phyloP scores from a whole-genome alignment of 2,329 filamentous ascomycete genomes.

The Ceratocystis huliohia region DNA sequence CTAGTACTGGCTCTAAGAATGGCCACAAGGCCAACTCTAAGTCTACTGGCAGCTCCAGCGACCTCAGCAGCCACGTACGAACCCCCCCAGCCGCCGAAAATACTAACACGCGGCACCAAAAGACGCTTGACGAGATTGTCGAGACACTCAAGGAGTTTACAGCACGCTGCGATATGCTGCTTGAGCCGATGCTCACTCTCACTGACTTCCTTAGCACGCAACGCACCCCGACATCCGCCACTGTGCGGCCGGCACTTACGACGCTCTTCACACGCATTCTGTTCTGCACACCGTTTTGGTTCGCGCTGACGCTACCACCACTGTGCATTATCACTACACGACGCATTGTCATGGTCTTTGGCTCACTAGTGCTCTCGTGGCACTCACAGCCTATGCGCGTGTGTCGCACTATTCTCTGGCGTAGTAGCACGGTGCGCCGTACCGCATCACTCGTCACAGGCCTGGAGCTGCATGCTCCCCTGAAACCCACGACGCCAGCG shows the following conservation, averaged over 20 bases:
- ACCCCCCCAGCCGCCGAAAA: constrained; percentile 38
- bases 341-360: constrained; percentile 70
- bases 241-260: constrained; percentile 77
- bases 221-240: constrained; percentile 77
- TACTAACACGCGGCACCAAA: constrained; percentile 64
- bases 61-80: constrained; percentile 31
- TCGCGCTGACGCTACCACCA: constrained; percentile 67
- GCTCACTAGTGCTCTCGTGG: constrained; percentile 80
- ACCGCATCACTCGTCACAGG: constrained; percentile 65
- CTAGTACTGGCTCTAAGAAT: constrained; percentile 26
- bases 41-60: constrained; percentile 18
- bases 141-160: constrained; percentile 87
- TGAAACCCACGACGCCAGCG: constrained; percentile 25
- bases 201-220: constrained; percentile 92
- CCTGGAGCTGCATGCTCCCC: constrained; percentile 51
- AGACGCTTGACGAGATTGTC: constrained; percentile 93
- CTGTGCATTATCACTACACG: constrained; percentile 76
- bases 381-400: constrained; percentile 80
- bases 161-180: constrained; percentile 75
- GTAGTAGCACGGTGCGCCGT: constrained; percentile 61
- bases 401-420: constrained; percentile 77
- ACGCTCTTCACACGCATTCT: constrained; percentile 81
- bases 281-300: constrained; percentile 79
- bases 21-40: constrained; percentile 25
- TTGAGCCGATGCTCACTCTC: constrained; percentile 76